Evolutionary conservation across 805 yeast species (phyloP), one percentile per base, ranked within the genome.

Genomic region (Blastobotrys chiropterorum): DNA sequence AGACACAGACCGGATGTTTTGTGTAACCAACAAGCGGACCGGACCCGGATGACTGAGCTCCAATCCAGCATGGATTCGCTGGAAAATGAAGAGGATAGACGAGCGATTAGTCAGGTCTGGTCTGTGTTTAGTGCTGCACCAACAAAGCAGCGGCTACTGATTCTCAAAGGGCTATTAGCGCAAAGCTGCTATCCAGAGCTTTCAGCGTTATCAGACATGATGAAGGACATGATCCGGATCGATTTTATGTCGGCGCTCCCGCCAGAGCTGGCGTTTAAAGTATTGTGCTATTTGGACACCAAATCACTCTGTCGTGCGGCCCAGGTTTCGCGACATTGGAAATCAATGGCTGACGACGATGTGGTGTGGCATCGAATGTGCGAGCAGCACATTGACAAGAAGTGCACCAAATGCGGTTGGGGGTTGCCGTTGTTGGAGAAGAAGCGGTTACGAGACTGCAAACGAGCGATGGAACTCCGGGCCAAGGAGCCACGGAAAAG

Each of bases 331-430:
- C 79, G 81, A 49, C 80, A 79, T 49, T 94, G 99, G 99, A 83
- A 87, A 65, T 72, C 73, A 52, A 72, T 94, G 53, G 98, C 99
- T 1, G 97, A 94, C 67, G 97, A 92, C 65, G 98, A 94, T 64
- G 72, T 95, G 47, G 97, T 94, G 2, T 94, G 99, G 99, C 94
- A 92, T 66, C 90, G 92, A 59, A 85, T 94, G 90, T 94, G 99
- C 65, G 96, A 90, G 66, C 99, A 94, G 70, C 99, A 94, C 68
- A 94, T 94, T 51, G 99, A 94, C 70, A 78, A 95, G 54, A 94
- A 94, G 68, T 94, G 99, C 71, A 96, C 97, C 40, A 88, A 88
- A 64, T 94, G 99, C 71, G 99, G 99, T 14, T 94, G 99, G 99
- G 99, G 99, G 3, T 75, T 94, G 57, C 99, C 99, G 2, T 72